phyloP scores from a whole-genome alignment of 1,284 basidiomycete species.

The Xanthoconium separans region DNA sequence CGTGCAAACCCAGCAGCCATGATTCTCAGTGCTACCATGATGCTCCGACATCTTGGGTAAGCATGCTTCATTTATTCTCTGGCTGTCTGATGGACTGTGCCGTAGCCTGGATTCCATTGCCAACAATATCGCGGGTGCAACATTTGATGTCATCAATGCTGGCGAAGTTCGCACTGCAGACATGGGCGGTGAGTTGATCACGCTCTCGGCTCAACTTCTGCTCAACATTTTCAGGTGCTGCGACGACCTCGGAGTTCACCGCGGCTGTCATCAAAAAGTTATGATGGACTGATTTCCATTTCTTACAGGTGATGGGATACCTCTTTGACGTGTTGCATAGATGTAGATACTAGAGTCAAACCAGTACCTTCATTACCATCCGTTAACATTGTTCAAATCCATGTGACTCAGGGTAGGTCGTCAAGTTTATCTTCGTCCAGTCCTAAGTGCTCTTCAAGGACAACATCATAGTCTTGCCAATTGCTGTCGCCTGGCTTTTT shows the following conservation, averaged over 20 bases:
- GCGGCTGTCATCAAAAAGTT: conserved; percentile 82
- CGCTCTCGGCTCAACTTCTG: background rate
- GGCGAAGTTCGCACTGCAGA: conserved; percentile 93
- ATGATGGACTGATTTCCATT: conserved; percentile 14
- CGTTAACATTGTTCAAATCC: background rate
- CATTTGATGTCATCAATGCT: conserved; percentile 90
- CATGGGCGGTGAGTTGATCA: conserved; percentile 79
- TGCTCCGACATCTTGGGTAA: conserved; percentile 95
- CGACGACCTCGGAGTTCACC: conserved; percentile 92
- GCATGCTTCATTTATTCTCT: conserved; percentile 17
- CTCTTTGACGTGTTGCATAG: conserved; percentile 22
- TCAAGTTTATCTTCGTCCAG: conserved; percentile 45
- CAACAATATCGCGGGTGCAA: conserved; percentile 91
- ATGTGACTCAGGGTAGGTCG: conserved; percentile 12
- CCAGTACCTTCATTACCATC: conserved; percentile 21
- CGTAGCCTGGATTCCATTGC: conserved; percentile 87
- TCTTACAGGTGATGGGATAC: background rate
- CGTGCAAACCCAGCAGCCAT: conserved; percentile 98
- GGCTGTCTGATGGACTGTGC: conserved; percentile 7
- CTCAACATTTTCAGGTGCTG: conserved; percentile 54
- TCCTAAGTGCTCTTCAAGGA: conserved; percentile 41
- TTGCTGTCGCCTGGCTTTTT: conserved; percentile 40
- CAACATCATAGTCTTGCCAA: conserved; percentile 53
- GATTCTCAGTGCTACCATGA: conserved; percentile 98
- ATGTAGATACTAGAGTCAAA: conserved; percentile 23